Base-by-base conservation (phyloP, 2,329 filamentous ascomycete genomes). In the Colletotrichum orchidophilum region DNA sequence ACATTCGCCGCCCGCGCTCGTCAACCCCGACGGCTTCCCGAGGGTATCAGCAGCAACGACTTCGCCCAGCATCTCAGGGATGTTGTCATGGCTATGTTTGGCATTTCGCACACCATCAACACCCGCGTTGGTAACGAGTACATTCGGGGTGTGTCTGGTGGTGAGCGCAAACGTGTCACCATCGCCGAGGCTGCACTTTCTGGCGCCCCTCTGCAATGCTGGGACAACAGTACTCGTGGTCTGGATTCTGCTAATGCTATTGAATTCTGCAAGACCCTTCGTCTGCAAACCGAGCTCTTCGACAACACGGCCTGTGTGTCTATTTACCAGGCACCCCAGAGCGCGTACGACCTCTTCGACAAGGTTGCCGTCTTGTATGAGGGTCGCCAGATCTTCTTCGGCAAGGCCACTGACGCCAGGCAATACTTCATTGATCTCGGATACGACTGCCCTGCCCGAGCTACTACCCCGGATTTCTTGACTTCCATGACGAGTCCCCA, bases 81-180 rank as follows among this genome's bases (percentile, higher is more conserved):
- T 78, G 91, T 94, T 53, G 87, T 92, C 73, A 93, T 94, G 92
- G 91, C 92, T 75, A 90, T 92, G 81, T 94, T 92, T 73, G 92
- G 92, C 73, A 93, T 94, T 74, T 87, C 87, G 15, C 92, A 94
- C 81, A 94, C 92, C 1, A 79, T 91, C 77, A 91, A 94, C 82
- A 94, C 92, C 3, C 86, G 87, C 18, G 92, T 94, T 26, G 92
- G 92, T 59, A 93, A 94, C 80, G 92, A 94, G 80, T 94, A 90
- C 77, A 84, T 94, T 33, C 90, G 92, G 69, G 92, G 92, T 80
- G 92, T 94, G 11, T 92, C 89, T 31, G 92, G 92, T 77, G 93
- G 92, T 77, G 92, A 94, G 84, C 86, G 91, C 63, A 91, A 91
- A 83, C 88, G 91, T 77, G 90, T 91, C 29, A 90, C 88, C 73